Base-by-base conservation (phyloP, 768 basidiomycete genomes). In the Auriscalpium microsporum region DNA sequence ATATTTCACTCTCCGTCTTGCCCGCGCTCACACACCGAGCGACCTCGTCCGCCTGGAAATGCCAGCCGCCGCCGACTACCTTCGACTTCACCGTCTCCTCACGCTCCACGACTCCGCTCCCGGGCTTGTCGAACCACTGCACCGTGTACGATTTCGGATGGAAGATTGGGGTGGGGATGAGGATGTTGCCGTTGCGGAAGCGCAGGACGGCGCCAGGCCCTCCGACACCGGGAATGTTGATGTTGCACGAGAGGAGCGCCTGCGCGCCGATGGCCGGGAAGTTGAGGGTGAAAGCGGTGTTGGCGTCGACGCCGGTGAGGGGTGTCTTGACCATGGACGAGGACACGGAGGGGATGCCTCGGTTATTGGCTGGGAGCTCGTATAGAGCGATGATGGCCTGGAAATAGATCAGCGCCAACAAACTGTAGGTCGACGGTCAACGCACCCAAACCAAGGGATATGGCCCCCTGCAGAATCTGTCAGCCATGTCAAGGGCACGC, bases 31-130 rank as follows among this genome's bases (percentile, higher is more conserved):
- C 72, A 64, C 86, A 89, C 48, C 88, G 70, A 16, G 88, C 91
- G 10, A 91, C 90, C 57, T 94, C 90, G 63, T 94, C 92, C 3
- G 91, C 90, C 68, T 94, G 80, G 69, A 84, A 94, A 67, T 90
- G 81, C 86, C 81, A 89, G 8, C 90, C 92, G 9, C 42, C 50
- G 28, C 56, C 59, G 23, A 36, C 4, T 40, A 36, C 2, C 8
- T 58, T 45, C 58, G 86, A 81, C 28, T 63, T 67, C 56, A 69
- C 75, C 47, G 74, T 81, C 65, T 88, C 86, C 64, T 87, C 84
- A 50, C 73, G 73, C 35, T 72, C 72, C 36, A 77, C 65, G 16
- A 65, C 65, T 6, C 65, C 69, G 9, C 74, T 75, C 1, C 77
- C 78, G 23, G 71, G 70, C 53, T 75, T 75, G 40, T 74, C 77